phyloP scores from a whole-genome alignment of 352 stramenopile genomes.

The Globisporangium megalacanthum region DNA sequence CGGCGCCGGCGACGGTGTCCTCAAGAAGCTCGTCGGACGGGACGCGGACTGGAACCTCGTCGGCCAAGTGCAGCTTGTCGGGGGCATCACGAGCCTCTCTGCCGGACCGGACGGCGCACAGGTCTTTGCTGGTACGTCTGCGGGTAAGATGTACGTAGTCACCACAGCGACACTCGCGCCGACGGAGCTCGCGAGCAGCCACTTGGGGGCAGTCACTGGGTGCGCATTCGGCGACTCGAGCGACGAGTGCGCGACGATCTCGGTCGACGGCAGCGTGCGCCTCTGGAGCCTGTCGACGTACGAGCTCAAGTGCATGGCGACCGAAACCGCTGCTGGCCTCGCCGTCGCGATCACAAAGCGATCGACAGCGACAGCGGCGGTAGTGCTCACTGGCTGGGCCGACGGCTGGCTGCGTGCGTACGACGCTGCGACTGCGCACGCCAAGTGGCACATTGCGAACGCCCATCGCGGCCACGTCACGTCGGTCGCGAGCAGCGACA shows the following conservation, averaged over 20 bases:
- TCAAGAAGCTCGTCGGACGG: constrained; percentile 78
- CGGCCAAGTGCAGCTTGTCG: constrained; percentile 75
- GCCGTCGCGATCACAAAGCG: constrained; percentile 36
- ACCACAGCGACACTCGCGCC: constrained; percentile 38
- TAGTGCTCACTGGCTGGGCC: constrained; percentile 52
- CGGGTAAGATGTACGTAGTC: constrained; percentile 71
- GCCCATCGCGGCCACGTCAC: constrained; percentile 85
- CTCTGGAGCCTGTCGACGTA: constrained; percentile 71
- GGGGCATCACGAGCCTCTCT: constrained; percentile 73
- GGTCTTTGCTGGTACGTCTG: constrained; percentile 65
- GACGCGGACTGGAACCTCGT: constrained; percentile 82
- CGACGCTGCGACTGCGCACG: constrained; percentile 35
- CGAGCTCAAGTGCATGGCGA: constrained; percentile 60
- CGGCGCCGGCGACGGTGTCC: constrained; percentile 77
- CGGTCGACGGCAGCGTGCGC: constrained; percentile 56
- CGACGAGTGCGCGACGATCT: constrained; percentile 70
- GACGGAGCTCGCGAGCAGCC: constrained; percentile 54
- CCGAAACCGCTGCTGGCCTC: constrained; percentile 43
- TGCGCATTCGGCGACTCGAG: constrained; percentile 55
- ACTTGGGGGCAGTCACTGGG: constrained; percentile 53
- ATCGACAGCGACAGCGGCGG: constrained; percentile 4
- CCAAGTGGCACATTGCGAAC: constrained; percentile 83
- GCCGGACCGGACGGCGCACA: constrained; percentile 43
- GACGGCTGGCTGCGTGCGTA: constrained; percentile 75
- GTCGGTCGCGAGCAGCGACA: constrained; percentile 44